phyloP scores from a whole-genome alignment of 805 yeast genomes.

The Debaryomyces hansenii region DNA sequence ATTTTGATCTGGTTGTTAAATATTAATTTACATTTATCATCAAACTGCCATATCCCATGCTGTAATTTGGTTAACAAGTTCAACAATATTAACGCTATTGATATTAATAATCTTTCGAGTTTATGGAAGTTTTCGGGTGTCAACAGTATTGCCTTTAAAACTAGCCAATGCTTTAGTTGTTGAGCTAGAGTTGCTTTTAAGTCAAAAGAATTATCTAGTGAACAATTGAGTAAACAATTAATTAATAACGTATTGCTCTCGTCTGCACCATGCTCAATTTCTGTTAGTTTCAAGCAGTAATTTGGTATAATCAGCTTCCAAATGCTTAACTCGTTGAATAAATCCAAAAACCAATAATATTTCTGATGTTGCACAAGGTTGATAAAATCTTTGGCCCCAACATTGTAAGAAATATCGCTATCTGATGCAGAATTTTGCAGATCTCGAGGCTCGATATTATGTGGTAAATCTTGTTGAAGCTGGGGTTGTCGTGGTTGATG shows the following conservation, averaged over 20 bases:
- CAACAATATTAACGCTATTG: slow-evolving; percentile 29
- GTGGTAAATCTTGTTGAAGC: not conserved
- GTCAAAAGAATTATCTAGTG: slow-evolving; percentile 10
- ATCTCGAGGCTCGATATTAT: not conserved
- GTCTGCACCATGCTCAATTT: not conserved
- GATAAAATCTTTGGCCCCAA: slow-evolving; percentile 20
- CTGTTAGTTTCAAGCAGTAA: slow-evolving; percentile 23
- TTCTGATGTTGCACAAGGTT: slow-evolving; percentile 30
- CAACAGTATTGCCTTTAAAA: slow-evolving; percentile 10
- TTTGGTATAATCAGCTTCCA: slow-evolving; percentile 39
- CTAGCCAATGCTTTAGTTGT: slow-evolving; percentile 27
- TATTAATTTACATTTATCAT: slow-evolving; percentile 10
- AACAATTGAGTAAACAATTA: slow-evolving; percentile 33
- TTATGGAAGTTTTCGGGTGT: slow-evolving; percentile 10
- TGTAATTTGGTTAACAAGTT: slow-evolving; percentile 18
- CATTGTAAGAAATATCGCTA: slow-evolving; percentile 9
- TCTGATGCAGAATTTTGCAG: not conserved
- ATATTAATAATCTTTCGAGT: slow-evolving; percentile 31
- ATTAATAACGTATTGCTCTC: slow-evolving; percentile 22
- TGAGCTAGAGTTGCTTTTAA: slow-evolving; percentile 10
- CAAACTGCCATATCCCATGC: slow-evolving; percentile 9
- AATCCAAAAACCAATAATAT: slow-evolving; percentile 40
- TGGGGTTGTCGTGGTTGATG: not conserved
- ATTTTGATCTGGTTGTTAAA: slow-evolving; percentile 34
- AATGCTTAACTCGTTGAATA: slow-evolving; percentile 36